phyloP scores from a whole-genome alignment of 768 basidiomycete genomes.

The Leccinum disarticulatum region DNA sequence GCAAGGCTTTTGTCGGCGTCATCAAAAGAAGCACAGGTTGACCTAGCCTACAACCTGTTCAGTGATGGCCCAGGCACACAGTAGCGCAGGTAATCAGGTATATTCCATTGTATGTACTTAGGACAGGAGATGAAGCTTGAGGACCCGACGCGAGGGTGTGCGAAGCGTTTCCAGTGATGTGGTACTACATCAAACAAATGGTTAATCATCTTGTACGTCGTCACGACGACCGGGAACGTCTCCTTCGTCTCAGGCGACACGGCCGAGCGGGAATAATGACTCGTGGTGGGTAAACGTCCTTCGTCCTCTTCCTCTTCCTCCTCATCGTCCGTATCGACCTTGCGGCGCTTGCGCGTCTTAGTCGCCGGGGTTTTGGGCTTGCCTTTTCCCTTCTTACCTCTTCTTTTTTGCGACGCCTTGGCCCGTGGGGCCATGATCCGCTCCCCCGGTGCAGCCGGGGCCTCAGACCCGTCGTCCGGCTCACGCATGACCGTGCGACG shows the following conservation, averaged over 20 bases:
- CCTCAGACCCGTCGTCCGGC: conserved; percentile 28
- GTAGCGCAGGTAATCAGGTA: too few relatives aligned
- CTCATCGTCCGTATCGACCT: conserved; percentile 7
- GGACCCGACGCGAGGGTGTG: too few relatives aligned
- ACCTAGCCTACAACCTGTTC: too few relatives aligned
- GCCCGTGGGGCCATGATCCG: conserved; percentile 24
- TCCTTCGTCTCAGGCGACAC: conserved; percentile 24
- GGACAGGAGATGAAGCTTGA: too few relatives aligned
- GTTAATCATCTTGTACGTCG: conserved; percentile 89
- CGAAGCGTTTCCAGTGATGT: too few relatives aligned
- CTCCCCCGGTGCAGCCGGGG: conserved; percentile 22
- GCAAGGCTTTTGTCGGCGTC: too few relatives aligned
- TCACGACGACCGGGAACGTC: conserved; percentile 78
- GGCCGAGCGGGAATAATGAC: conserved; percentile 13
- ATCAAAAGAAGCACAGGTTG: too few relatives aligned
- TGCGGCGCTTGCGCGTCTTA: conserved; percentile 20
- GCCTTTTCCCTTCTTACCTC: conserved; percentile 12
- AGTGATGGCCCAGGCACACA: too few relatives aligned
- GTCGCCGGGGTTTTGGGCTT: conserved; percentile 14
- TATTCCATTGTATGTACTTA: too few relatives aligned
- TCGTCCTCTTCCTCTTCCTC: conserved; percentile 19
- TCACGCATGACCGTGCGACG: conserved; percentile 58
- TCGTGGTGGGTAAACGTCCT: conserved; percentile 19
- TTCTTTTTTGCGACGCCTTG: conserved; percentile 16
- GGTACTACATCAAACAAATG: too few relatives aligned